Evolutionary conservation across 2,329 filamentous ascomycete genomes (phyloP), one percentile per base, ranked within the genome.

Genomic region (Pyricularia pennisetigena): DNA sequence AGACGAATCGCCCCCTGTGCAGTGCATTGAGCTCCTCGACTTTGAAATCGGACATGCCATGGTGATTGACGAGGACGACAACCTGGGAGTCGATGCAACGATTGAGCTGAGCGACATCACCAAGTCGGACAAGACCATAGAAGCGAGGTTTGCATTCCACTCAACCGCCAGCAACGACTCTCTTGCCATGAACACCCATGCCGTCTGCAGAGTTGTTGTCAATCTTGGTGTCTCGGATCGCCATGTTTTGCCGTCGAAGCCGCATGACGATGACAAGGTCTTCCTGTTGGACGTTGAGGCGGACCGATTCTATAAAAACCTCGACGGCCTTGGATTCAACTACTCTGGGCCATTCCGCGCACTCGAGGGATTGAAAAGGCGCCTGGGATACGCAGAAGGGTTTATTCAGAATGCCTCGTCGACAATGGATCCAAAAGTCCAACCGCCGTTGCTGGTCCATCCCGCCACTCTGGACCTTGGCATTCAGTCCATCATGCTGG

Each of bases 401-500:
- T 23, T 35, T 10, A 35, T 41, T 9, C 29, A n/a, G 30, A 41
- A 41, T 32, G 16, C 64, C 20, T 7, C 29, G 4, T 35, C 62
- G 1, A 29, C 54, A 14, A 12, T 61, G 3, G 57, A 61, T 12
- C 3, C n/a, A 23, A 9, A 26, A 10, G 20, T 61, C n/a, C 23
- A 12, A 61, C 57, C 57, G 24, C 57, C 57, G 16, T 67, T 74
- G 4, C 68, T 77, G 7, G 71, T 80, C 0, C 78, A 79, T 59
- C 78, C 79, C 0, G 75, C 70, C 0, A 70, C 73, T 2, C 71
- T 81, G 0, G 79, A 80, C 64, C 71, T 71, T 0, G 75, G 76
- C 3, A 74, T 81, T 68, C 79, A 81, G 69, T 70, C 75, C 9
- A 69, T 75, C 10, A 72, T 80, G 8, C 70, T 74, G 1, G 77